Evolutionary conservation across 306 rosid genomes (phyloP), one percentile per base, ranked within the genome.

Genomic region (Cicer arietinum): DNA sequence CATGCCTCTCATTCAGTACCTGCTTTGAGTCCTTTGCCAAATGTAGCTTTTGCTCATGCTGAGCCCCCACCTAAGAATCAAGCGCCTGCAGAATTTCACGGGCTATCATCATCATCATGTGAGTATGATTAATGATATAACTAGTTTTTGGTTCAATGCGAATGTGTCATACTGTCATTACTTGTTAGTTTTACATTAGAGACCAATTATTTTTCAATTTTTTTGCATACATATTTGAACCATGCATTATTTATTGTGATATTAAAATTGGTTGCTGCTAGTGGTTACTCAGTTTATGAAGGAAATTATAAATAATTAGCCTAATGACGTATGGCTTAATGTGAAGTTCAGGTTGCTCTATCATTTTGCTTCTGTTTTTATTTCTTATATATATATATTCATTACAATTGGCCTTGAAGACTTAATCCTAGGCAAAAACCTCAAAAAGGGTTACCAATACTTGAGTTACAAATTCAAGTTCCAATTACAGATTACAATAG

Each of bases 1-100:
- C 86, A 81, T 22, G 53, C 50, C 43, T 78, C 85, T 71, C 79
- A 79, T 85, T 65, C 86, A 20, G 81, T 77, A 64, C 92, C 93
- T 30, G 89, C 87, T 35, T 85, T 86, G 68, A 83, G 92, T 84
- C 97, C 98, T 52, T 82, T 86, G 79, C 95, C 93, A 46, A 87
- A 78, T 76, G 97, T 91, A 35, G 87, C 90, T 78, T 88, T 89
- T 79, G 83, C 89, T 74, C 96, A 86, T 82, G 87, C 66, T 78
- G 90, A 78, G 79, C 90, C 97, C 41, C 96, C 93, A 56, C 83
- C 91, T 43, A 88, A 78, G 77, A 88, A 72, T 50, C 68, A 80
- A 67, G 82, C 89, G 35, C 76, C 75, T 45, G 41, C 81, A 3
- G 85, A 80, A 67, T 67, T 60, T 42, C 71, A 69, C 37, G 80